Evolutionary conservation across 2,329 filamentous ascomycete genomes (phyloP).

Genomic region (Pseudogymnoascus sp.): DNA sequence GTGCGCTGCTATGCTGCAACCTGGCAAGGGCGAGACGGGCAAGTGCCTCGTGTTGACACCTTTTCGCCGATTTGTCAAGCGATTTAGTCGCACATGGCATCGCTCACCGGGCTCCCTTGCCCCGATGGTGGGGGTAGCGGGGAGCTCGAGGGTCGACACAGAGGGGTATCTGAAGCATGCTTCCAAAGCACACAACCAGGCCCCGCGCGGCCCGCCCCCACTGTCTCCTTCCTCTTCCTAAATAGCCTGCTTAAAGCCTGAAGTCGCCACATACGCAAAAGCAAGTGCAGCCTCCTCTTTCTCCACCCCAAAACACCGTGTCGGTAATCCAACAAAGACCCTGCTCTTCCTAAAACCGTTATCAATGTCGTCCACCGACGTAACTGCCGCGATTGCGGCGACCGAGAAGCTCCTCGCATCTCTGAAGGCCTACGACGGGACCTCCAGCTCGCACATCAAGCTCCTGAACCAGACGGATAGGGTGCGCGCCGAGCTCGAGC

Average conservation of each 20-base stretch:
- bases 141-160: background rate
- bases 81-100: background rate
- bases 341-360: background rate
- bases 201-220: background rate
- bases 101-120: background rate
- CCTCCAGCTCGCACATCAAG: slow-evolving; percentile 11
- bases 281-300: background rate
- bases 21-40: background rate
- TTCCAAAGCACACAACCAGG: background rate
- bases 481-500: slow-evolving; percentile 15
- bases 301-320: background rate
- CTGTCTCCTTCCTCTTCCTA: background rate
- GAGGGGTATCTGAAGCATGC: background rate
- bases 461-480: slow-evolving; percentile 15
- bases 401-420: slow-evolving; percentile 14
- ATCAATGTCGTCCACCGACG: background rate
- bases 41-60: background rate
- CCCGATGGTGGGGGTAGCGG: background rate
- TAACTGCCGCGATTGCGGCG: slow-evolving; percentile 11
- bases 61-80: background rate
- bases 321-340: slow-evolving; percentile 5
- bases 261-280: background rate
- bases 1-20: background rate
- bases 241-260: background rate
- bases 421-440: slow-evolving; percentile 16